Percentiles rank a stretch among this genome's conserved stretches.
These are phyloP conservation scores for Diatrype stigma DNA, from an alignment of 2,329 filamentous ascomycete species.

Conservation along the genomic window DNA sequence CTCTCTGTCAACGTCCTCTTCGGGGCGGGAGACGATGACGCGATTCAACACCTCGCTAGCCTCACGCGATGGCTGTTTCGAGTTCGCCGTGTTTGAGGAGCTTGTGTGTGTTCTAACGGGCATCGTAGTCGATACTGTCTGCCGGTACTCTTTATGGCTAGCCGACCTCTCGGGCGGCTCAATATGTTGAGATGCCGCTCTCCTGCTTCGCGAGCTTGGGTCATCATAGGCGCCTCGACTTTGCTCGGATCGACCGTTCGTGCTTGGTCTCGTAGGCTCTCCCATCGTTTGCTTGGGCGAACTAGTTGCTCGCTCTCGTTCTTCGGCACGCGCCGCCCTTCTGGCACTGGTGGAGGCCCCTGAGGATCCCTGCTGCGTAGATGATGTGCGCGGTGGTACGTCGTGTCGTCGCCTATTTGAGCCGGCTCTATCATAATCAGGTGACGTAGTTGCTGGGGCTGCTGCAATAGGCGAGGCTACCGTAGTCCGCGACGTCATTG, in stretches of 20 bases:
- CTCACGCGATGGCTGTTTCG: conserved; percentile 64
- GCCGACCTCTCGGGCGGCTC: conserved; percentile 37
- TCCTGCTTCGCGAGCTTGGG: conserved; percentile 35
- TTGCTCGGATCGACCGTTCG: conserved; percentile 29
- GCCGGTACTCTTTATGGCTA: conserved; percentile 37
- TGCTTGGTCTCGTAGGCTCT: conserved; percentile 32
- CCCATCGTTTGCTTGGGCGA: conserved; percentile 37
- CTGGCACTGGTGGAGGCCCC: conserved; percentile 37
- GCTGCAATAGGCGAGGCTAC: conserved; percentile 38
- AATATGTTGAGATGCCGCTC: conserved; percentile 29
- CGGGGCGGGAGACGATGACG: conserved; percentile 70
- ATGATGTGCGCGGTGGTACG: conserved; percentile 79
- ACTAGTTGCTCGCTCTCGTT: conserved; percentile 38
- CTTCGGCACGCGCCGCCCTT: conserved; percentile 40
- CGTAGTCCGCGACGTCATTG: conserved; percentile 46
- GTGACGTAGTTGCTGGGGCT: conserved; percentile 28
- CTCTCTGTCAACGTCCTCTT: conserved; percentile 68
- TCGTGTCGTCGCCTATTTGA: conserved; percentile 55
- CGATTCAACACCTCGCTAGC: conserved; percentile 76
- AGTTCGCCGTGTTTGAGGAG: conserved; percentile 42
- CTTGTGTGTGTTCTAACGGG: conserved; percentile 41
- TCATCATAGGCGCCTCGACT: conserved; percentile 30
- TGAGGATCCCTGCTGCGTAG: conserved; percentile 51
- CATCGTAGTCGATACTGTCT: conserved; percentile 31
- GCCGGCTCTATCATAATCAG: conserved; percentile 39